Base-by-base conservation (phyloP, 129 eudicot genomes). In the Artemisia argyi region DNA sequence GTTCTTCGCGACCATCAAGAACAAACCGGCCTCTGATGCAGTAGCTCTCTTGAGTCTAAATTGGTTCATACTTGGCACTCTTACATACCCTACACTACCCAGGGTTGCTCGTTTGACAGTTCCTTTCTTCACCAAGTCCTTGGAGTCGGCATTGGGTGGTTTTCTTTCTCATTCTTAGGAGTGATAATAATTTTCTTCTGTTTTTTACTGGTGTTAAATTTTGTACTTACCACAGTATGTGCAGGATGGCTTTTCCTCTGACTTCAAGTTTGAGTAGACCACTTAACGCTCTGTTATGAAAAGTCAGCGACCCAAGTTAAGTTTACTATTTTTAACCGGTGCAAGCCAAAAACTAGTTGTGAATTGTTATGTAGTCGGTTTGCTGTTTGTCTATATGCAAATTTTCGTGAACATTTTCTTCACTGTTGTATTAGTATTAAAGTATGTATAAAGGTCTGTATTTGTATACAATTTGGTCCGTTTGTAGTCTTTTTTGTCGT, bases 11-110 rank as follows among this genome's bases (percentile, higher is more conserved):
- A 80, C 87, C 68, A 78, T 83, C 9, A 76, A 79, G 53, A 81
- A 83, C 47, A 87, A 70, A 74, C 88, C 83, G 0, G 88, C 90
- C 3, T 74, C 79, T 5, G 98, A 87, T 55, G 90, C 87, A 2
- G 84, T 89, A 11, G 89, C 87, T 3, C 96, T 92, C 53, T 84
- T 87, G 71, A 85, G 96, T 83, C 73, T 92, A 75, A 92, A 87
- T 60, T 92, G 98, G 90, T 92, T 92, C 64, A 76, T 92, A 13
- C 96, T 92, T 0, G 96, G 98, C 54, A 82, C 87, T 6, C 83
- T 89, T 30, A 42, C 89, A 0, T 89, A 76, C 54, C 98, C 96
- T 6, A 80, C 85, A 2, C 72, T 89, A 12, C 98, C 98, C 0
- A 70, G 35, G 66, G 65, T 85, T 48, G 85, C 91, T 15, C 81